Conservation (phyloP, 2,329 filamentous ascomycete genomes). For the Hymenoscyphus linearis region DNA sequence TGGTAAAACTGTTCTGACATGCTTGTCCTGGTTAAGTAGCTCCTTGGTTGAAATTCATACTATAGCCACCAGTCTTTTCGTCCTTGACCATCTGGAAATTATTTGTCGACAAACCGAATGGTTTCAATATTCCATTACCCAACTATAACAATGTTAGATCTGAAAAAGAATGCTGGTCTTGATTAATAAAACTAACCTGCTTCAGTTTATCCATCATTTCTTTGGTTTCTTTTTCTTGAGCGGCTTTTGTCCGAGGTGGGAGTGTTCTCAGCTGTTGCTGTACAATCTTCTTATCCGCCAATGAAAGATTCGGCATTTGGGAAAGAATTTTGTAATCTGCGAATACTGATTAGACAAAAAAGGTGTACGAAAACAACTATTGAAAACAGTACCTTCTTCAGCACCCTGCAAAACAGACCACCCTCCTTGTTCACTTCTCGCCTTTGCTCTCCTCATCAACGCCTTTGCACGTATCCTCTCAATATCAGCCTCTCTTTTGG, state of each 20-base stretch:
- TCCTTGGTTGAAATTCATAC: conserved; percentile 68
- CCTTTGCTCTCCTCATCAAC: conserved; percentile 48
- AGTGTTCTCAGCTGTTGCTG: conserved; percentile 59
- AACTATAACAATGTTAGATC: conserved; percentile 42
- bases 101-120: conserved; percentile 88
- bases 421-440: conserved; percentile 60
- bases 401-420: conserved; percentile 79
- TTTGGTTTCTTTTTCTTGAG: conserved; percentile 80
- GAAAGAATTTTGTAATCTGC: conserved; percentile 68
- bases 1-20: background rate
- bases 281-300: conserved; percentile 63
- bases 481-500: conserved; percentile 54
- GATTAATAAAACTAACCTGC: conserved; percentile 45
- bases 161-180: background rate
- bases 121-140: conserved; percentile 86
- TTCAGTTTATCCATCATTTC: conserved; percentile 99
- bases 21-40: conserved; percentile 4
- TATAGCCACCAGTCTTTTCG: conserved; percentile 84
- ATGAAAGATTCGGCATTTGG: conserved; percentile 53
- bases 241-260: conserved; percentile 64
- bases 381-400: conserved; percentile 41
- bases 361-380: background rate
- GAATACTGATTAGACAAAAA: conserved; percentile 4
- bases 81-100: conserved; percentile 95
- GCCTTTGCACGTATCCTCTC: conserved; percentile 76